A percentile compares a stretch with the other conserved stretches of the same genome.
phyloP scores from a whole-genome alignment of 1,139 yeast species.

The Blastobotrys aristatus region DNA sequence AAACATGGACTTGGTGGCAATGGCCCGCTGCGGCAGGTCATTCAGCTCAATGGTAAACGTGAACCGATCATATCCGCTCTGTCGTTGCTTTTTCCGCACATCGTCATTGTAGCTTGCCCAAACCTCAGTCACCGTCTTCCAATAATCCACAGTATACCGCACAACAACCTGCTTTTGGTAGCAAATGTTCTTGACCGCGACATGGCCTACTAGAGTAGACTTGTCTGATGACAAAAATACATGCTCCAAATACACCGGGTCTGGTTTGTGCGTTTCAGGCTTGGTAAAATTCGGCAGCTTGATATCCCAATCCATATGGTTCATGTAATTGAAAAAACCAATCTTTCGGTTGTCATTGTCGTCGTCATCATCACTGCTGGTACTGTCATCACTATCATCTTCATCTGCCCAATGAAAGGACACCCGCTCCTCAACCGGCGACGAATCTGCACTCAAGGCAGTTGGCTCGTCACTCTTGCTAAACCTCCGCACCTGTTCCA shows the following conservation, averaged over 20 bases:
- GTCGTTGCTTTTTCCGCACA: constrained; percentile 42
- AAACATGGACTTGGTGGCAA: constrained; percentile 35
- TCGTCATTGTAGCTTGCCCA: constrained; percentile 62
- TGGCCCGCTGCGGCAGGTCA: constrained; percentile 32
- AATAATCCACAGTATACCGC: constrained; percentile 62
- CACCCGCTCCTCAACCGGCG: constrained; percentile 43
- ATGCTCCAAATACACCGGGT: constrained; percentile 50
- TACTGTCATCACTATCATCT: constrained; percentile 32
- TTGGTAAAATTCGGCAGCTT: constrained; percentile 44
- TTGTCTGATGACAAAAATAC: constrained; percentile 56
- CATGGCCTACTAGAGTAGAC: constrained; percentile 57
- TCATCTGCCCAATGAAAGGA: constrained; percentile 31
- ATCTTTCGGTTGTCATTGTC: constrained; percentile 29
- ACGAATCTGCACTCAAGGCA: constrained; percentile 61
- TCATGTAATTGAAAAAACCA: constrained; percentile 18
- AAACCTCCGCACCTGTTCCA: constrained; percentile 67
- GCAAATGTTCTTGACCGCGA: constrained; percentile 66
- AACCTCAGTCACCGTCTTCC: constrained; percentile 69
- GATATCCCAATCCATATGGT: constrained; percentile 45
- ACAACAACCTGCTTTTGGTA: constrained; percentile 59
- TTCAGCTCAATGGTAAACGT: constrained; percentile 42
- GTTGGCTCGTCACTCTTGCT: constrained; percentile 65
- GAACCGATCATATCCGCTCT: constrained; percentile 40
- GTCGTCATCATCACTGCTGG: not conserved
- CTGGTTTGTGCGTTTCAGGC: constrained; percentile 23